These are phyloP conservation scores for Hypoxylon fuscum DNA, from an alignment of 495 filamentous ascomycete species.

Conservation along the genomic window DNA sequence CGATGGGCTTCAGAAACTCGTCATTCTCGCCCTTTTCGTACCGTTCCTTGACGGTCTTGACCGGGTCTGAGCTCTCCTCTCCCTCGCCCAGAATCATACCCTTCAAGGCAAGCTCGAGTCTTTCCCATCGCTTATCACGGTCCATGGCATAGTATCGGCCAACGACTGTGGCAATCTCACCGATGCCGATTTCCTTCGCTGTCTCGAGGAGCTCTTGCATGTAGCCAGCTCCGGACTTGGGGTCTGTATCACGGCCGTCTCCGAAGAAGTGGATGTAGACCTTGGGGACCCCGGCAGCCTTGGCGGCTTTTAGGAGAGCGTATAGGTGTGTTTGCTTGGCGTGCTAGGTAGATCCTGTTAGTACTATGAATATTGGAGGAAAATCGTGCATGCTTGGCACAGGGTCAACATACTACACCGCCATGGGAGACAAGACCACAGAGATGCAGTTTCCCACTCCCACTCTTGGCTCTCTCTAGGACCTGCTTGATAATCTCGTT, in stretches of 20 bases:
- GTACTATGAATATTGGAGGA: too few species aligned
- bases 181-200: conserved; percentile 82
- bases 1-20: conserved; percentile 98
- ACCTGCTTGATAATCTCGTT: conserved; percentile 80
- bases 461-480: conserved; percentile 82
- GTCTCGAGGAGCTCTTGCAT: conserved; percentile 83
- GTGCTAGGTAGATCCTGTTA: conserved; percentile 62
- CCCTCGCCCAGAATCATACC: conserved; percentile 87
- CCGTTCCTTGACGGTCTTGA: conserved; percentile 84
- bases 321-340: conserved; percentile 93
- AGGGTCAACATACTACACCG: conserved; percentile 73
- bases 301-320: conserved; percentile 85
- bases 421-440: conserved; percentile 91
- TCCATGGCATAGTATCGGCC: conserved; percentile 99
- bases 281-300: conserved; percentile 83
- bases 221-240: conserved; percentile 86
- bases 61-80: conserved; percentile 81
- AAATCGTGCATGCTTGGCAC: too few species aligned
- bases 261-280: conserved; percentile 99
- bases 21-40: conserved; percentile 91
- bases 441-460: conserved; percentile 91
- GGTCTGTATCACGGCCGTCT: conserved; percentile 96
- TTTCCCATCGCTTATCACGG: conserved; percentile 98
- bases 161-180: conserved; percentile 91
- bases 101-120: conserved; percentile 88